These are phyloP conservation scores for Pseudozyma tsukubaensis DNA, from an alignment of 1,284 basidiomycete species.

Conservation along the genomic window DNA sequence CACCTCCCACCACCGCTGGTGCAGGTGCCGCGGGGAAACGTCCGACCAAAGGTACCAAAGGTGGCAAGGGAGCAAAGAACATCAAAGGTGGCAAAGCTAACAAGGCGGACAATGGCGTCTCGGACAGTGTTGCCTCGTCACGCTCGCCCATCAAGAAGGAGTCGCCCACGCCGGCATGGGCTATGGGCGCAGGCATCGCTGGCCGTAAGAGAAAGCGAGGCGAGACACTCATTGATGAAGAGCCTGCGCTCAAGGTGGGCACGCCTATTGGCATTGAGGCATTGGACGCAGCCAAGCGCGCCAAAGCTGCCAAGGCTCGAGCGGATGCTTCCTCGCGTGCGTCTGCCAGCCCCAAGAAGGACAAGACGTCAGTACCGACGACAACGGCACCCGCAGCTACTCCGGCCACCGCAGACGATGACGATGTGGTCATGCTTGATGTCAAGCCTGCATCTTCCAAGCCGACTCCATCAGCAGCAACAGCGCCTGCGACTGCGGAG, in stretches of 20 bases:
- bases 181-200: slow-evolving; percentile 50
- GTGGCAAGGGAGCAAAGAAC: slow-evolving; percentile 42
- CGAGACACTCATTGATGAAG: slow-evolving; percentile 45
- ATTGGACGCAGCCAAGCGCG: slow-evolving; percentile 52
- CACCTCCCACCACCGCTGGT: slow-evolving; percentile 15
- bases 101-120: slow-evolving; percentile 30
- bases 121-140: slow-evolving; percentile 68
- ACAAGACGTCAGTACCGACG: slow-evolving; percentile 2
- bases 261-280: slow-evolving; percentile 66
- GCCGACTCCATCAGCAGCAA: neutral
- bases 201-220: slow-evolving; percentile 62
- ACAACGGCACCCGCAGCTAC: slow-evolving; percentile 1
- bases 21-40: slow-evolving; percentile 68
- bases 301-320: slow-evolving; percentile 52
- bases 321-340: slow-evolving; percentile 27
- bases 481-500: neutral
- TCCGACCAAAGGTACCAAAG: slow-evolving; percentile 68
- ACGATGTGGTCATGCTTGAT: slow-evolving; percentile 44
- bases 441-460: slow-evolving; percentile 21
- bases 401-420: slow-evolving; percentile 11
- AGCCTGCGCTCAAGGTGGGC: slow-evolving; percentile 58
- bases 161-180: slow-evolving; percentile 70
- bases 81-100: slow-evolving; percentile 31
- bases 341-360: slow-evolving; percentile 37
- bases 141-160: slow-evolving; percentile 76